Base-by-base conservation (phyloP, 1,139 yeast genomes). In the Zhuliangozyma blackwelliae region DNA sequence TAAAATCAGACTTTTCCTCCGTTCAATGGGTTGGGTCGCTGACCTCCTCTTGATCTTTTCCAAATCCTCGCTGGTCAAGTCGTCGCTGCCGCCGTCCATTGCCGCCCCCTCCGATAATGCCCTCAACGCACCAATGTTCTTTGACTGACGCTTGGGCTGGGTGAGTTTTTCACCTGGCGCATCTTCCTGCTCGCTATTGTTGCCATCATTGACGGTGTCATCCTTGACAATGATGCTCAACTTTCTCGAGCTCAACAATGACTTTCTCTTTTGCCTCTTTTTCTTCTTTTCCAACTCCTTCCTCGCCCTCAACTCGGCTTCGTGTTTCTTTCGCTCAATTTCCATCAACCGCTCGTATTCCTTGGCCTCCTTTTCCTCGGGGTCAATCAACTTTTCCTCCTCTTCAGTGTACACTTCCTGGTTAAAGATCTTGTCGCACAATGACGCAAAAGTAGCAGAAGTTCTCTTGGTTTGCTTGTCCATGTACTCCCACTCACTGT, bases 381-480 rank as follows among this genome's bases (percentile, higher is more conserved):
- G 72, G 43, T 71, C 76, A 7, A 65, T 58, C 44, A 71, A 60
- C 35, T 59, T 63, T 49, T 75, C 79, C 44, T 79, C 85, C 40
- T 73, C 77, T 48, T 72, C 73, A 46, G 77, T 77, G 52, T 78
- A 77, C 3, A 60, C 65, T 48, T 71, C 75, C 48, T 71, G 75
- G 46, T 77, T 82, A 61, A 83, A 83, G 41, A 83, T 77, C 55
- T 78, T 80, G 59, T 83, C 90, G 66, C 88, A 82, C 34, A 83
- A 65, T 5, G 83, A 74, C 9, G 89, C 92, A 64, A 83, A 83
- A 40, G 85, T 84, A 10, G 87, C 81, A 27, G 87, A 79, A 2
- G 89, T 81, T 59, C 92, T 72, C 60, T 77, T 82, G 12, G 88
- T 79, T 55, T 79, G 87, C 49, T 77, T 79, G 48, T 82, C 86